phyloP scores from a whole-genome alignment of 345 rosid genomes.

The Garcia nutans region DNA sequence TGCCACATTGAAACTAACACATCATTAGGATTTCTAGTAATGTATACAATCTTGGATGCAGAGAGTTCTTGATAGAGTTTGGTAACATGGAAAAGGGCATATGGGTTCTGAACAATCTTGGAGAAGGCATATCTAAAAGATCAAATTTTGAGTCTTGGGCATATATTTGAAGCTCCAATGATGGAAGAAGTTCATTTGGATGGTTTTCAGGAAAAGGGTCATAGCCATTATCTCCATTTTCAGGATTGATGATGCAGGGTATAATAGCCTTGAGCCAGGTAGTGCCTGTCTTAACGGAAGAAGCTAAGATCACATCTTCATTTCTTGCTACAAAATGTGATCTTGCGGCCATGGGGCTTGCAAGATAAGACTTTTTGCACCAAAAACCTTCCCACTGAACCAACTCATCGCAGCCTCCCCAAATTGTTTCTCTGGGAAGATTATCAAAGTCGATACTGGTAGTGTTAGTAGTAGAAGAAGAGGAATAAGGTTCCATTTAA shows the following conservation, averaged over 20 bases:
- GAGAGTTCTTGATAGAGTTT: background rate
- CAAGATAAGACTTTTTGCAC: background rate
- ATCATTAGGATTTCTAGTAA: background rate
- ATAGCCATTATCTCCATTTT: background rate
- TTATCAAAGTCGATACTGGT: background rate
- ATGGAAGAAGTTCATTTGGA: background rate
- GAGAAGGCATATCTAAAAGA: constrained; percentile 4
- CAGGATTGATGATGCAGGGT: constrained; percentile 19
- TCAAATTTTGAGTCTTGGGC: background rate
- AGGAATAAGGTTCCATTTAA: background rate
- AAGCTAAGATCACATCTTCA: constrained; percentile 32
- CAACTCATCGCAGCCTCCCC: background rate
- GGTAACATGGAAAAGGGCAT: background rate
- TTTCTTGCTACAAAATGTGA: constrained; percentile 20
- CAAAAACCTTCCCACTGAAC: constrained; percentile 2
- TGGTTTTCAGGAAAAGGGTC: background rate
- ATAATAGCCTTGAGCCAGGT: constrained; percentile 43
- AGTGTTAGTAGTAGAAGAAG: background rate
- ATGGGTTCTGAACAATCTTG: background rate
- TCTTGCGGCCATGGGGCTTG: background rate
- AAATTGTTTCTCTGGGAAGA: background rate
- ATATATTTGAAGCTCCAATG: background rate
- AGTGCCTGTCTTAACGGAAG: constrained; percentile 42
- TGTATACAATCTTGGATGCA: constrained; percentile 5
- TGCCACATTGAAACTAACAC: constrained; percentile 8